Conservation (phyloP, 495 filamentous ascomycete species). For the Penicillium canariense region DNA sequence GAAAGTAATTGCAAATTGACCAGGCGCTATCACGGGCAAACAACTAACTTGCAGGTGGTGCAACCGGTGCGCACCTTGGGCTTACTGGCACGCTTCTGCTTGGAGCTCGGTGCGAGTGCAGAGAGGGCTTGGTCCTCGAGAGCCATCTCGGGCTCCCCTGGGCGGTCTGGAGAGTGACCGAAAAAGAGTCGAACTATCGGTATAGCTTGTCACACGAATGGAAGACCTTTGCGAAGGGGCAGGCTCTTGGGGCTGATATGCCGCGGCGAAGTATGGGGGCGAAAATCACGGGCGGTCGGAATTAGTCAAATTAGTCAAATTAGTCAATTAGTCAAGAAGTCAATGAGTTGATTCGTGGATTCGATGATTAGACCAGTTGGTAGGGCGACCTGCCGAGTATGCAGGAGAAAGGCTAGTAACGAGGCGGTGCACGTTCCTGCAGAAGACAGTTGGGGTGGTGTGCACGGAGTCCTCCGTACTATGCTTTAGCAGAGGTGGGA, state of each 20-base stretch:
- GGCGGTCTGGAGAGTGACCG: too few species aligned
- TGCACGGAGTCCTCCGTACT: too few species aligned
- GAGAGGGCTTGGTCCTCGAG: not conserved
- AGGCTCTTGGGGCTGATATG: not conserved
- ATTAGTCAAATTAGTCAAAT: not conserved
- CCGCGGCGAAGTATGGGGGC: not conserved
- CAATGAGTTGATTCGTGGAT: too few species aligned
- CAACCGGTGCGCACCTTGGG: constrained; percentile 34
- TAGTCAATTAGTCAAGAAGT: too few species aligned
- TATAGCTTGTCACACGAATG: too few species aligned
- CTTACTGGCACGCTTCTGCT: constrained; percentile 18
- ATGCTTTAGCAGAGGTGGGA: too few species aligned
- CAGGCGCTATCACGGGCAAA: not conserved
- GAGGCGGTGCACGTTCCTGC: not conserved
- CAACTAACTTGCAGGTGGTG: constrained; percentile 34
- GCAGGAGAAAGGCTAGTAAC: not conserved
- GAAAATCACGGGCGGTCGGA: not conserved
- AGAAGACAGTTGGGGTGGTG: too few species aligned
- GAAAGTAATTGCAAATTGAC: not conserved
- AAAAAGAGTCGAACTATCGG: not conserved
- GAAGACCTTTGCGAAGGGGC: not conserved
- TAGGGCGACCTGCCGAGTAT: not conserved
- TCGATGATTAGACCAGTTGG: too few species aligned
- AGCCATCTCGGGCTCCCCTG: not conserved
- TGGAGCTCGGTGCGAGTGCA: not conserved